Percentiles rank a stretch among this genome's conserved stretches.
These are phyloP conservation scores for Priceomyces melissophilus DNA, from an alignment of 805 yeast species.

Conservation along the genomic window DNA sequence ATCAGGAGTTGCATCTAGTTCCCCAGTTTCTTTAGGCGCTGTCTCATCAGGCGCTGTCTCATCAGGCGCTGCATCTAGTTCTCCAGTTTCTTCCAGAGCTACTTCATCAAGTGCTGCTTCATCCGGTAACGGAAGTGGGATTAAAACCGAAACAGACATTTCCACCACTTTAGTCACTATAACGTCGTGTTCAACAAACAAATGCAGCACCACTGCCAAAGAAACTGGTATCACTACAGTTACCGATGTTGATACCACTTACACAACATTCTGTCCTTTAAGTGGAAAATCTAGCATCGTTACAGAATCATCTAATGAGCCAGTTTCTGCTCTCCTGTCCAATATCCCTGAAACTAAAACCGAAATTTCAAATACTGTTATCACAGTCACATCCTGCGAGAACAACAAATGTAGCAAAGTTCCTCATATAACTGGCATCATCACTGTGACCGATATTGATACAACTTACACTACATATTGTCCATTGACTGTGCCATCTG, in stretches of 20 bases:
- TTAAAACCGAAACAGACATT: constrained; percentile 7
- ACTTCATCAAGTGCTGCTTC: background rate
- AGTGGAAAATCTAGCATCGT: constrained; percentile 1
- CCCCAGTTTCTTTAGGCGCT: no score
- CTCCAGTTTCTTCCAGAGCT: background rate
- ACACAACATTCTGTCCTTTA: constrained; percentile 22
- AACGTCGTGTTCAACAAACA: constrained; percentile 23
- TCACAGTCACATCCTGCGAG: constrained; percentile 25
- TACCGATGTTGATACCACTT: constrained; percentile 13
- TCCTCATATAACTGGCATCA: constrained; percentile 21
- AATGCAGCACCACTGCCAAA: constrained; percentile 4
- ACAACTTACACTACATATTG: constrained; percentile 22
- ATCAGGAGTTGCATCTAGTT: no score
- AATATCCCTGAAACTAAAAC: background rate
- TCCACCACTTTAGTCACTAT: constrained; percentile 23
- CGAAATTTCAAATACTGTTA: constrained; percentile 16
- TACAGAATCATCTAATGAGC: constrained; percentile 1
- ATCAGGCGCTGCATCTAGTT: no score
- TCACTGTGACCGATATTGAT: constrained; percentile 11
- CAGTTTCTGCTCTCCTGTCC: constrained; percentile 1
- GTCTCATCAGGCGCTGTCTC: no score
- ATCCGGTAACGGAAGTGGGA: no score
- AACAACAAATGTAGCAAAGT: constrained; percentile 19
- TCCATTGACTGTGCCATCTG: constrained; percentile 10
- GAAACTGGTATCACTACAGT: background rate